Conservation (phyloP, 495 filamentous ascomycete genomes). For the Aspergillus asperescens region DNA sequence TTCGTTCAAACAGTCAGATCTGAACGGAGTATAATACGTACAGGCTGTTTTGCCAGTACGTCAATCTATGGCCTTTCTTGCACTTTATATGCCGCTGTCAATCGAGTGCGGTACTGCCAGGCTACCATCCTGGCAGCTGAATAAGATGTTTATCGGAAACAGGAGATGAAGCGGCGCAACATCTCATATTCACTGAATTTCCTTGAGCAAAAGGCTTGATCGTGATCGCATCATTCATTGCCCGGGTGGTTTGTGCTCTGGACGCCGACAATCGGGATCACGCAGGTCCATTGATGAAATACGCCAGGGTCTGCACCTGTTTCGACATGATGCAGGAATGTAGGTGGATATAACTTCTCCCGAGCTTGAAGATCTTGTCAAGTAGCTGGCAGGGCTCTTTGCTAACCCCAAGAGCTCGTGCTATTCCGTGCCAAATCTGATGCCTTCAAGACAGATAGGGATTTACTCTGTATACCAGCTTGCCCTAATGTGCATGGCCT, state of each 20-base stretch:
- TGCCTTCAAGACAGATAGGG: slow-evolving; percentile 8
- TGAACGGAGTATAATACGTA: background rate
- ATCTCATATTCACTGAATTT: background rate
- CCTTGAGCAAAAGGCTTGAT: background rate
- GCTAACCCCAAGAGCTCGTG: slow-evolving; percentile 1
- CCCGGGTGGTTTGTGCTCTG: background rate
- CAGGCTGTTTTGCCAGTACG: background rate
- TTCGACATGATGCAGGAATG: slow-evolving; percentile 53
- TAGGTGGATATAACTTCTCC: slow-evolving; percentile 64
- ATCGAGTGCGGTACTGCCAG: background rate
- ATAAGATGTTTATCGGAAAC: background rate
- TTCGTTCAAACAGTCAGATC: background rate
- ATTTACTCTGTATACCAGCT: too few relatives aligned
- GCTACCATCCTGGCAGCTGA: background rate
- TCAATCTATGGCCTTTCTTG: background rate
- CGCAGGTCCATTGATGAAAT: slow-evolving; percentile 1
- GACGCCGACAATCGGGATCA: slow-evolving; percentile 2
- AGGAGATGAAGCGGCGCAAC: background rate
- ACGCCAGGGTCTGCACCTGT: slow-evolving; percentile 44
- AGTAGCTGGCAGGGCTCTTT: slow-evolving; percentile 10
- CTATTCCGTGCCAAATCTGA: slow-evolving; percentile 9
- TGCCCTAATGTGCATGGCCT: too few relatives aligned
- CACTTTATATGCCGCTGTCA: background rate
- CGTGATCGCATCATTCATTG: background rate
- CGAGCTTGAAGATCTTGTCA: slow-evolving; percentile 7